Percentiles rank a stretch among this genome's conserved stretches.
Conservation (phyloP, 2,329 filamentous ascomycete species). For the Pseudogymnoascus sp. region DNA sequence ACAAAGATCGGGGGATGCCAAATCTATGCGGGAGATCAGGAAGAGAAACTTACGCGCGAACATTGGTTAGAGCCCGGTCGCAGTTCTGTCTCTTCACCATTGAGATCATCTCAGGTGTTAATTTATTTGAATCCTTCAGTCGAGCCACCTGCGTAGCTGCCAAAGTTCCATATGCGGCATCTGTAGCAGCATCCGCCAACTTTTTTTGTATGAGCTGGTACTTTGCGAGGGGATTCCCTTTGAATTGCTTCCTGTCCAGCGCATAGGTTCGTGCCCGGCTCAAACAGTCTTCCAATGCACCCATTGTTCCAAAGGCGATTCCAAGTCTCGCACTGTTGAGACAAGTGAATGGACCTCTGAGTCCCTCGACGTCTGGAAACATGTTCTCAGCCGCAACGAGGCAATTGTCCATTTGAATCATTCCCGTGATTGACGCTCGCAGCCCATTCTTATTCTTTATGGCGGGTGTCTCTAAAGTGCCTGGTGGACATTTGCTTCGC, state of each 20-base stretch:
- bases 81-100: constrained; percentile 98
- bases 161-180: constrained; percentile 83
- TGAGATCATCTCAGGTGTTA: constrained; percentile 88
- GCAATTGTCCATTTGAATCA: constrained; percentile 91
- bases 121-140: constrained; percentile 84
- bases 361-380: constrained; percentile 82
- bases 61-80: constrained; percentile 76
- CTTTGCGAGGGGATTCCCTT: constrained; percentile 85
- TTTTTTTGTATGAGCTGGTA: constrained; percentile 99
- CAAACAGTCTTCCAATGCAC: constrained; percentile 88
- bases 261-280: constrained; percentile 72
- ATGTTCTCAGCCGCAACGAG: constrained; percentile 86
- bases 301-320: constrained; percentile 89
- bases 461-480: constrained; percentile 81
- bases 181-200: constrained; percentile 82
- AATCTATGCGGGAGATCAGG: background rate
- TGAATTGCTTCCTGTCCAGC: constrained; percentile 93
- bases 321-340: constrained; percentile 89
- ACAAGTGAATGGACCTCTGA: constrained; percentile 84
- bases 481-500: constrained; percentile 71
- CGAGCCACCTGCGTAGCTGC: constrained; percentile 85
- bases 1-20: background rate
- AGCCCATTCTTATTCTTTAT: constrained; percentile 95
- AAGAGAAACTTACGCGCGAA: constrained; percentile 40
- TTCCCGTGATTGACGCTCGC: constrained; percentile 86